Conservation (phyloP, 1,139 yeast genomes). For the Saccharomyces hybrid region DNA sequence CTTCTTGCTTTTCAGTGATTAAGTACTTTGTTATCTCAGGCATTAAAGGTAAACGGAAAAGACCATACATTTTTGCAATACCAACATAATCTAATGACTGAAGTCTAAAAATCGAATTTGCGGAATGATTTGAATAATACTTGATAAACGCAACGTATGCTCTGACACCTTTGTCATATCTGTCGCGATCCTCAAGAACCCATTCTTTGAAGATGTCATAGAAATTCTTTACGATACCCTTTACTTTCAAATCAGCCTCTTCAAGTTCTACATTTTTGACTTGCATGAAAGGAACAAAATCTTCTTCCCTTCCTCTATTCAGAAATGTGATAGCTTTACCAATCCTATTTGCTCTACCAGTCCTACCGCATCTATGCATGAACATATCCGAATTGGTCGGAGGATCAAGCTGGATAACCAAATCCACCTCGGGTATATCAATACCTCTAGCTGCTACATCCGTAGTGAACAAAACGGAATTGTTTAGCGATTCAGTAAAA, state of each 20-base stretch:
- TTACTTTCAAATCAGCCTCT: constrained; percentile 31
- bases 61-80: constrained; percentile 68
- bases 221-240: constrained; percentile 30
- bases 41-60: constrained; percentile 84
- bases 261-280: constrained; percentile 59
- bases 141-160: constrained; percentile 79
- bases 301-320: constrained; percentile 69
- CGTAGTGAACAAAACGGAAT: constrained; percentile 66
- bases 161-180: constrained; percentile 72
- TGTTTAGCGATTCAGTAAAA: constrained; percentile 44
- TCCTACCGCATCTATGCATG: constrained; percentile 84
- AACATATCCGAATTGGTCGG: constrained; percentile 88
- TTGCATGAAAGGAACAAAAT: constrained; percentile 69
- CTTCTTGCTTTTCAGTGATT: constrained; percentile 11
- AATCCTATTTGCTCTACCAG: constrained; percentile 80
- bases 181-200: constrained; percentile 63
- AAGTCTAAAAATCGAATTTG: constrained; percentile 79
- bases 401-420: constrained; percentile 82
- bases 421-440: constrained; percentile 86
- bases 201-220: constrained; percentile 40
- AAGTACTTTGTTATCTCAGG: constrained; percentile 67
- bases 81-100: constrained; percentile 64
- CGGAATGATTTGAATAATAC: constrained; percentile 85
- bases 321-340: constrained; percentile 76
- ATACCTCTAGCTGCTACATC: constrained; percentile 93